These are phyloP conservation scores for Coemansia sp. DNA, from an alignment of 192 early-diverging fungal genomes.

Conservation along the genomic window DNA sequence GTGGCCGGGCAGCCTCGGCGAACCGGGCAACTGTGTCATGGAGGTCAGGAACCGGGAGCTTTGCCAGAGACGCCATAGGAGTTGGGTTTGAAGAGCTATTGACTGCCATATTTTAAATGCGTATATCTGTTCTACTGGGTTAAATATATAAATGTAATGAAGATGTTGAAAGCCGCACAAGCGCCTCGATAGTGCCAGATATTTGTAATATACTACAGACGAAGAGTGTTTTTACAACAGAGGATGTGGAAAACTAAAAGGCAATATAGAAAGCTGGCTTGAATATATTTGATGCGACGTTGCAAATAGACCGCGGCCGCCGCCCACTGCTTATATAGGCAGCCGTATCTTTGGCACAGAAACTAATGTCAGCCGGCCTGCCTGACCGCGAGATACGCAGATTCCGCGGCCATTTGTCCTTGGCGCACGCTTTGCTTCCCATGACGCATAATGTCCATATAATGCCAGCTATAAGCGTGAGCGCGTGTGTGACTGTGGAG, in stretches of 20 bases:
- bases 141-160: no score
- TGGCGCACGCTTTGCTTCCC: neutral
- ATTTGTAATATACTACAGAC: neutral
- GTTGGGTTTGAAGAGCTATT: neutral
- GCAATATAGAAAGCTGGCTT: neutral
- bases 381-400: neutral
- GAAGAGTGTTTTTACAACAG: neutral
- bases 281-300: neutral
- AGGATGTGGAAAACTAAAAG: neutral
- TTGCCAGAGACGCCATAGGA: constrained; percentile 27
- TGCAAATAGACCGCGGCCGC: constrained; percentile 4
- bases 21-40: constrained; percentile 57
- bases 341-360: neutral
- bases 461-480: neutral
- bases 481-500: constrained; percentile 9
- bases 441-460: neutral
- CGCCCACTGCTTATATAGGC: constrained; percentile 5
- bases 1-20: constrained; percentile 50
- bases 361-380: neutral
- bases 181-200: no score
- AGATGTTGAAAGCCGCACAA: no score
- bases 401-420: neutral
- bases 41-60: constrained; percentile 59
- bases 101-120: neutral
- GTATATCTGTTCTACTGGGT: no score